phyloP scores from a whole-genome alignment of 257 asterid genomes.

The Solanum ahanhuiri region DNA sequence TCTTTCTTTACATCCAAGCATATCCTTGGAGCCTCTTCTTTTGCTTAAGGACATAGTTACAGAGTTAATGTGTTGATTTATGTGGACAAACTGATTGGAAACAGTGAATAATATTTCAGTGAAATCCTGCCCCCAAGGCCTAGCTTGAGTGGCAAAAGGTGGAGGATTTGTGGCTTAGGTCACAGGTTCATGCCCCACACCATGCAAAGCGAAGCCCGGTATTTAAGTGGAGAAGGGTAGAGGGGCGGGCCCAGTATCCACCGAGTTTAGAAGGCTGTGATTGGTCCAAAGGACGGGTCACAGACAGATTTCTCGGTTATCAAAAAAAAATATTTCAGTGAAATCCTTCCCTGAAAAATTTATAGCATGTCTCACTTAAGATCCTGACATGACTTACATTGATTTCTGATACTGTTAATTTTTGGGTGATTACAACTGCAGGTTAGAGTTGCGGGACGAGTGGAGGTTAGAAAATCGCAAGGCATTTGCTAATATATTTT shows the following conservation, averaged over 20 bases:
- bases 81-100: background rate
- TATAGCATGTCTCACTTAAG: background rate
- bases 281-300: no score
- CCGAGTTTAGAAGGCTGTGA: no score
- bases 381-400: background rate
- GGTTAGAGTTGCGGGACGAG: slow-evolving; percentile 81
- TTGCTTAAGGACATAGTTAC: background rate
- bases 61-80: background rate
- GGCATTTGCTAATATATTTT: slow-evolving; percentile 94
- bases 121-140: background rate
- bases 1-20: background rate
- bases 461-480: slow-evolving; percentile 87
- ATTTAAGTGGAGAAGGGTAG: no score
- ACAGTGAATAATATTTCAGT: background rate
- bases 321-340: background rate
- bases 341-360: background rate
- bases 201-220: no score
- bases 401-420: background rate
- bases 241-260: no score
- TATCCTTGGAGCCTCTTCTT: background rate
- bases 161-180: no score
- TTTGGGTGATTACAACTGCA: slow-evolving; percentile 18
- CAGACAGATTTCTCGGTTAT: no score
- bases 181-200: no score
- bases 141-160: no score